phyloP scores from a whole-genome alignment of 768 basidiomycete species.

The Pulveroboletus sp. region DNA sequence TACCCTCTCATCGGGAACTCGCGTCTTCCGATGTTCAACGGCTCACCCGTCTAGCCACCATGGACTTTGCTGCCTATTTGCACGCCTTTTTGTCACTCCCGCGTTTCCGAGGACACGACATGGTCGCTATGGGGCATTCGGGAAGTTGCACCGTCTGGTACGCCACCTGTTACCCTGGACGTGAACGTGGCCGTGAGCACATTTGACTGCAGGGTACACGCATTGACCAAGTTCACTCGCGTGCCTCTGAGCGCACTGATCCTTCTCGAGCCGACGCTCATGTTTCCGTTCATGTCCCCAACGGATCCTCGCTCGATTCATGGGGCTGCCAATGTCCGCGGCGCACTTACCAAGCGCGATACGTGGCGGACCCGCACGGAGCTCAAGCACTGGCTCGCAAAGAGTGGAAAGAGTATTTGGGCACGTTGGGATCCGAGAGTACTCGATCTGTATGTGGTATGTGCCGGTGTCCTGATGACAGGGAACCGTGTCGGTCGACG shows the following conservation, averaged over 20 bases:
- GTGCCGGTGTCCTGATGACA: neutral
- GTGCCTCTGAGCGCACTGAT: slow-evolving; percentile 16
- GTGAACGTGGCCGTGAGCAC: neutral
- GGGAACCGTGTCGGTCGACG: neutral
- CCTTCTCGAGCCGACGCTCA: slow-evolving; percentile 29
- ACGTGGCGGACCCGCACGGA: slow-evolving; percentile 22
- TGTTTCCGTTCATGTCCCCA: slow-evolving; percentile 28
- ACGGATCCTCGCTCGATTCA: slow-evolving; percentile 26
- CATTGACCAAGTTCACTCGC: slow-evolving; percentile 15
- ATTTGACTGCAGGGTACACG: slow-evolving; percentile 11
- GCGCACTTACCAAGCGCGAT: slow-evolving; percentile 25
- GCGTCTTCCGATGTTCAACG: neutral
- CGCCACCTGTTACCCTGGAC: neutral
- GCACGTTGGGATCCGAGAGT: slow-evolving; percentile 22
- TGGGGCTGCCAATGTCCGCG: slow-evolving; percentile 29
- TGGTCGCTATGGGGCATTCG: slow-evolving; percentile 28
- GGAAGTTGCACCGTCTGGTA: slow-evolving; percentile 29
- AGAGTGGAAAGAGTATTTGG: slow-evolving; percentile 16
- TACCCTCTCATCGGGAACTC: neutral
- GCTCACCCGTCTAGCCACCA: slow-evolving; percentile 11
- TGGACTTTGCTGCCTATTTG: slow-evolving; percentile 23
- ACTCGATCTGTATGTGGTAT: slow-evolving; percentile 22
- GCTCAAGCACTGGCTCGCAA: slow-evolving; percentile 15
- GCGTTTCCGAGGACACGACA: slow-evolving; percentile 16
- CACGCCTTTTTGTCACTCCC: slow-evolving; percentile 23